Percentiles rank a stretch among this genome's conserved stretches.
Evolutionary conservation across 495 filamentous ascomycete species (phyloP).

Genomic region (Penicillium taxi): DNA sequence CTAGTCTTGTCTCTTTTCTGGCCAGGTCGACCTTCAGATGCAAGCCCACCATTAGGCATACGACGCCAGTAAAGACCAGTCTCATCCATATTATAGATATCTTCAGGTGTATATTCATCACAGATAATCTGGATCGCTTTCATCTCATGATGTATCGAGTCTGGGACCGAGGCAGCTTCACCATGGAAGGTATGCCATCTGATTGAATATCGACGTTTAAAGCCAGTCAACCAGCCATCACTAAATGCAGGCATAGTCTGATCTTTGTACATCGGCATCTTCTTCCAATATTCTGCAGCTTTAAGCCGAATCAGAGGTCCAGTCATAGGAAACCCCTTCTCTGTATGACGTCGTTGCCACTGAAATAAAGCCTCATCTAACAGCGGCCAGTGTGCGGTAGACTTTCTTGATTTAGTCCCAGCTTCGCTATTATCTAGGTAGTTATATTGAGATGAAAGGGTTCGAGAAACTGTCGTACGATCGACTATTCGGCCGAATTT

Average conservation of each 20-base stretch:
- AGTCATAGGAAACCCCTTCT: constrained; percentile 3
- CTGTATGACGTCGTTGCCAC: constrained; percentile 2
- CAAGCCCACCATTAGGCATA: constrained; percentile 9
- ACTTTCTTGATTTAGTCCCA: too few species aligned
- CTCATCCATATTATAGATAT: constrained; percentile 12
- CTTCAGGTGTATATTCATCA: constrained; percentile 3
- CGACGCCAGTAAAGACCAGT: constrained; percentile 6
- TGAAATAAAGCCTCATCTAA: constrained; percentile 3
- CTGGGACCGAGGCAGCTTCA: constrained; percentile 7
- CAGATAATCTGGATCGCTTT: constrained; percentile 4
- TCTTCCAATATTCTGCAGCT: constrained; percentile 7
- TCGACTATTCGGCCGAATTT: too few species aligned
- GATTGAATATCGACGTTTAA: constrained; percentile 6
- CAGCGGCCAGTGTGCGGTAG: too few species aligned
- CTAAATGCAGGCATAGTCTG: constrained; percentile 4
- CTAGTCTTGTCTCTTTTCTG: constrained; percentile 5
- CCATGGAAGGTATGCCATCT: constrained; percentile 7
- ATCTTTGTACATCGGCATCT: constrained; percentile 5
- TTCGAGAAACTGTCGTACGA: too few species aligned
- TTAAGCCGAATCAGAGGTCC: constrained; percentile 5
- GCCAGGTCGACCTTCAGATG: background rate
- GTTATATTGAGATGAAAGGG: too few species aligned
- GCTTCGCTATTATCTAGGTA: too few species aligned
- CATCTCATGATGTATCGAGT: constrained; percentile 5
- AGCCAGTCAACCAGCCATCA: constrained; percentile 1